Conservation (phyloP, 2,329 filamentous ascomycete genomes). For the Xylogone sp. region DNA sequence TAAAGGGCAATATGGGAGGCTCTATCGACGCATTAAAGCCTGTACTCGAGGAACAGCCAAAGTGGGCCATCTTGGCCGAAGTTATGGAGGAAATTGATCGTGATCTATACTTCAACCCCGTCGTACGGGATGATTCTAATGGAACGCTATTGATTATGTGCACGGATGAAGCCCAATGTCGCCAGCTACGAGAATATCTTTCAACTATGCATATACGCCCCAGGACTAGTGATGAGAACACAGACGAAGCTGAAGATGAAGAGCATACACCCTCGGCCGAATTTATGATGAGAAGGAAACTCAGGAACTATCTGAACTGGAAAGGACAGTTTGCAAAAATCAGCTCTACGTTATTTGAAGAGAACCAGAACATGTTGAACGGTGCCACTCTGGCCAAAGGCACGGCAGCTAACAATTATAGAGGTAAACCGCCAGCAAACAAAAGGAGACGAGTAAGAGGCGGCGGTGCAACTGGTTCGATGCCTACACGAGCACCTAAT, state of each 20-base stretch:
- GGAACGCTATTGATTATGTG: slow-evolving; percentile 97
- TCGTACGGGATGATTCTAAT: slow-evolving; percentile 75
- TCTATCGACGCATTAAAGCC: slow-evolving; percentile 54
- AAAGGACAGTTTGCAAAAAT: slow-evolving; percentile 86
- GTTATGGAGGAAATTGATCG: slow-evolving; percentile 90
- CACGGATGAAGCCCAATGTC: slow-evolving; percentile 77
- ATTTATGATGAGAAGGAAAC: slow-evolving; percentile 85
- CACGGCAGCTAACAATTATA: slow-evolving; percentile 36
- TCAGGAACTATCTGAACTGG: slow-evolving; percentile 86
- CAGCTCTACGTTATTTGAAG: slow-evolving; percentile 71
- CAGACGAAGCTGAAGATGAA: slow-evolving; percentile 45
- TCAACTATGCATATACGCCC: slow-evolving; percentile 81
- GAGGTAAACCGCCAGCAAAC: slow-evolving; percentile 68
- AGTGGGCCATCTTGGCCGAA: slow-evolving; percentile 87
- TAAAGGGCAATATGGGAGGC: slow-evolving; percentile 38
- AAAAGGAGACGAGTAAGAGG: slow-evolving; percentile 84
- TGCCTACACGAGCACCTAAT: slow-evolving; percentile 62
- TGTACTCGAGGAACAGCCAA: slow-evolving; percentile 89
- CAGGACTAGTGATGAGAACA: slow-evolving; percentile 34
- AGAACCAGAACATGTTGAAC: slow-evolving; percentile 74
- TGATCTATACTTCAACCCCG: slow-evolving; percentile 80
- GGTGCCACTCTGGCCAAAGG: slow-evolving; percentile 56
- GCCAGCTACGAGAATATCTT: slow-evolving; percentile 85
- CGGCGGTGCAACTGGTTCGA: slow-evolving; percentile 59
- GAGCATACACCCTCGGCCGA: slow-evolving; percentile 66